Evolutionary conservation across 2,329 filamentous ascomycete species (phyloP), one percentile per base, ranked within the genome.

Genomic region (Aureobasidium leucospermi): DNA sequence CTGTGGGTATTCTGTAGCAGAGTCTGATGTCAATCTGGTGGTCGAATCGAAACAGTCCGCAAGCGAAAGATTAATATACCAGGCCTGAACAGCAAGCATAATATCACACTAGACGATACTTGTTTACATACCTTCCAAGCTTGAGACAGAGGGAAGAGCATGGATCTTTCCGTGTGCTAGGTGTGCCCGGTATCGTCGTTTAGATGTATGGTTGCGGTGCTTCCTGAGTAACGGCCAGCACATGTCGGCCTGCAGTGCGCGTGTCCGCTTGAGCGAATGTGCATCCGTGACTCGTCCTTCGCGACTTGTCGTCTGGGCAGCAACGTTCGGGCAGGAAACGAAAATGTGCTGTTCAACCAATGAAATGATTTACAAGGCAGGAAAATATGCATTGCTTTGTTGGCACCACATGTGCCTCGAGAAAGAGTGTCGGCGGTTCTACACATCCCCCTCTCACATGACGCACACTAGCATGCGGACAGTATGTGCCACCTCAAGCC

Each of bases 321-420:
- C 43, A 23, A 58, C 31, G 48, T 6, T 29, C 53, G 2, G 11
- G 29, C n/a, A 16, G n/a, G 36, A 19, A 6, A 43, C 4, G 16
- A 38, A 52, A 52, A 52, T 52, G 38, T 19, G 34, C 34, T 36
- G 19, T 31, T 6, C 47, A 45, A 39, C 58, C 58, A 59, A 59
- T 53, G 23, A 28, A 11, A 59, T 46, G 41, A 59, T 59, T 31
- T 11, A 6, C 6, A 23, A 7, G 1, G 15, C 23, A 13, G 29
- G 23, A 59, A 29, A 11, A 31, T 32, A 23, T 48, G 41, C 58
- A 39, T 38, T 52, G 58, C 49, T 59, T 53, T 47, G 58, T 23
- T 59, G 58, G 47, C 58, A 59, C 58, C 58, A 59, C 58, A 52
- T 39, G 39, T 51, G 47, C 46, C 23, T 34, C 10, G 23, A 43